Evolutionary conservation across 495 filamentous ascomycete species (phyloP).

Genomic region (Xylaria flabelliformis): DNA sequence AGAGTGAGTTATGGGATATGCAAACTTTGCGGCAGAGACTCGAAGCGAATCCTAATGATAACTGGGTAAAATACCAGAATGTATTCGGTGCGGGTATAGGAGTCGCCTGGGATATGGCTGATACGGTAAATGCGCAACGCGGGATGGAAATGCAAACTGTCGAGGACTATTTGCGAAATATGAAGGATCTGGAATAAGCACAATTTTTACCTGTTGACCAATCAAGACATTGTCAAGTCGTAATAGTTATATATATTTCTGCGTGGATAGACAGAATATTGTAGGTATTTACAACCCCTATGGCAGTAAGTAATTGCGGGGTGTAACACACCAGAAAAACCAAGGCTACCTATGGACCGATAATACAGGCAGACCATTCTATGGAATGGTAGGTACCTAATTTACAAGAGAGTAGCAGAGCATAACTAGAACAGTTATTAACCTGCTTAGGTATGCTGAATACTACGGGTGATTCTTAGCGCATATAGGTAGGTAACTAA

Average conservation of each 20-base stretch:
- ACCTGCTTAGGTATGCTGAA: background rate
- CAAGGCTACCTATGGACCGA: no score
- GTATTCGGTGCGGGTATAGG: conserved; percentile 65
- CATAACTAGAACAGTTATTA: background rate
- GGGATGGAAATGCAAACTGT: conserved; percentile 51
- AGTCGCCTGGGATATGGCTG: conserved; percentile 61
- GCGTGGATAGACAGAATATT: no score
- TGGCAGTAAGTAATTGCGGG: background rate
- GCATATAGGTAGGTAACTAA: no score
- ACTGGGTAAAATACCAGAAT: conserved; percentile 62
- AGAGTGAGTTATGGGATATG: conserved; percentile 53
- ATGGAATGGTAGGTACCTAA: no score
- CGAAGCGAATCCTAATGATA: conserved; percentile 52
- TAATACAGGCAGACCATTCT: no score
- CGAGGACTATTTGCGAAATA: conserved; percentile 48
- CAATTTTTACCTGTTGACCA: no score
- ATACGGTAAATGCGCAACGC: conserved; percentile 54
- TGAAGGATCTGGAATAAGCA: conserved; percentile 26
- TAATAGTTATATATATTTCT: no score
- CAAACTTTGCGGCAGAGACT: conserved; percentile 49
- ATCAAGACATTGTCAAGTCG: no score
- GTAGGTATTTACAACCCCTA: no score
- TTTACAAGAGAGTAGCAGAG: background rate
- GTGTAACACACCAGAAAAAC: background rate
- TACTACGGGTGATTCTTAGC: background rate